These are phyloP conservation scores for Syzygium jambos DNA, from an alignment of 345 rosid genomes.

Conservation along the genomic window DNA sequence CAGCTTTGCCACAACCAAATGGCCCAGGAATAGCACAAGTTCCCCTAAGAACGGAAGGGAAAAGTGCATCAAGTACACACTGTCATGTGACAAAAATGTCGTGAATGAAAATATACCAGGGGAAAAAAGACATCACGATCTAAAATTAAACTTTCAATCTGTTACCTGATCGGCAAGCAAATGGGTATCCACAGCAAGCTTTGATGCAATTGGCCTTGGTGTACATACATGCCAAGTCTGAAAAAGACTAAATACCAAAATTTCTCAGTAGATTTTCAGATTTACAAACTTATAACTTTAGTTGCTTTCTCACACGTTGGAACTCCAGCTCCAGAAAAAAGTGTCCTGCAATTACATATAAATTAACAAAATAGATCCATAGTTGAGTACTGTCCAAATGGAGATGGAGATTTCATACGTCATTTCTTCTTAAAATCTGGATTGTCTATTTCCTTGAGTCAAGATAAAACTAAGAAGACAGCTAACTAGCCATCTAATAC, in stretches of 20 bases:
- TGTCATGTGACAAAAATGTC: slow-evolving; percentile 17
- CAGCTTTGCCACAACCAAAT: slow-evolving; percentile 99
- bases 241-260: slow-evolving; percentile 1
- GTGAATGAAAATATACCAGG: not conserved
- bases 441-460: not conserved
- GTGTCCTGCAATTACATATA: slow-evolving; percentile 47
- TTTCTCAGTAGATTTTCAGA: not conserved
- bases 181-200: slow-evolving; percentile 99
- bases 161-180: slow-evolving; percentile 92
- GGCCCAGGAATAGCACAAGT: slow-evolving; percentile 99
- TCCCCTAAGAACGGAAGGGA: slow-evolving; percentile 99
- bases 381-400: not conserved
- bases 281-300: slow-evolving; percentile 32
- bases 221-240: slow-evolving; percentile 99
- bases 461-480: not conserved
- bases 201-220: slow-evolving; percentile 97
- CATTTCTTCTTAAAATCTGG: not conserved
- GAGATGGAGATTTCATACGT: not conserved
- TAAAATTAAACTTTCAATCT: not conserved
- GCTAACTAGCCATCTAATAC: not conserved
- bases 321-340: slow-evolving; percentile 88
- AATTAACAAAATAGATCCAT: not conserved
- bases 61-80: slow-evolving; percentile 99
- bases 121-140: not conserved
- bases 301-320: slow-evolving; percentile 60